Base-by-base conservation (phyloP, 306 rosid genomes). In the Trifolium subterraneum region DNA sequence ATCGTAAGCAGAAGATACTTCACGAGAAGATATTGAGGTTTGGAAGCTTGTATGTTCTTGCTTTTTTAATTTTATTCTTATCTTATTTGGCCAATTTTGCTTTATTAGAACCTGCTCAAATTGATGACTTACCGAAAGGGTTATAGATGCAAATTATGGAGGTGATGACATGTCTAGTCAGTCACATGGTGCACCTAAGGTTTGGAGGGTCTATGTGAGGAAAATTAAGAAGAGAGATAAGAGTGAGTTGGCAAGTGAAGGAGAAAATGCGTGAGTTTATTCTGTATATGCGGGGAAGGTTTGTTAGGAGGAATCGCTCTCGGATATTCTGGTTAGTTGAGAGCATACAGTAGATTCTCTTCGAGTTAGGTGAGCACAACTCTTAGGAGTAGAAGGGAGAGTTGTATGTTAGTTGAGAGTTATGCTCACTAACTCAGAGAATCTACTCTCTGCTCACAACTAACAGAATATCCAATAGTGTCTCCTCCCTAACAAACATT, bases 1-100 rank as follows among this genome's bases (percentile, higher is more conserved):
- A 55, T 70, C 68, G 36, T 68, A 51, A 82, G 74, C 90, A 91
- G 91, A 42, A 48, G 85, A 80, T 48, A 75, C 76, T 5, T 67
- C 72, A 70, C 80, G 72, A 35, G 48, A 69, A 75, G 83, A 86
- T 55, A 41, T 89, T 67, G 92, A 91, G 78, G 94, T 88, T 35
- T 91, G 97, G 96, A 94, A 89, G 86, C 96, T 93, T 44, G 97
- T 93, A 89, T 29, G 92, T 84, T 73, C 75, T 86, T 33, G 31
- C 65, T 52, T 39, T 68, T 75, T 35, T 70, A 36, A 12, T 60
- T 71, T 36, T 29, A 11, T 71, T 71, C 35, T 65, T 33, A 44
- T 71, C 33, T 33, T 18, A 27, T 55, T 48, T 55, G n/a, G 22
- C 39, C 50, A 47, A 31, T 38, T 76, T 29, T 29, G 45, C 70